Evolutionary conservation across 768 basidiomycete genomes (phyloP).

Genomic region (Tubosaeta sp.): DNA sequence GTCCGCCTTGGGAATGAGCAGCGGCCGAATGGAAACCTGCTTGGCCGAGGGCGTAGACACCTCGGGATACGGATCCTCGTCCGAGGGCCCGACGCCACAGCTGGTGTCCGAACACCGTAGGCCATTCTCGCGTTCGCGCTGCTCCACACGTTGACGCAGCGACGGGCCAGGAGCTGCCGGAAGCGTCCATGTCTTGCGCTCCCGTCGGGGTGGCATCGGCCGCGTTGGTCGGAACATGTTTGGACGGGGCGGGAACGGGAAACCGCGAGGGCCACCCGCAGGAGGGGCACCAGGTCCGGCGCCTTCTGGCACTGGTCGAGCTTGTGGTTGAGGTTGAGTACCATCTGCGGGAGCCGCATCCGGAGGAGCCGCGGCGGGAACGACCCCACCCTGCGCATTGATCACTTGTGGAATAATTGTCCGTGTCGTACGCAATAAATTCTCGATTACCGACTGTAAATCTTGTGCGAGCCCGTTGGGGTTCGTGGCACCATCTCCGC

Average conservation of each 20-base stretch:
- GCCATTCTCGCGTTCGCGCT: constrained; percentile 66
- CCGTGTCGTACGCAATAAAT: constrained; percentile 23
- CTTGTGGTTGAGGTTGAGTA: constrained; percentile 12
- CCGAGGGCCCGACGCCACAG: constrained; percentile 72
- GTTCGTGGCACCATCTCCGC: constrained; percentile 15
- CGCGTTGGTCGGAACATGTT: constrained; percentile 22
- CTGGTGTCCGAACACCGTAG: constrained; percentile 67
- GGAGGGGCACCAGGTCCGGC: constrained; percentile 1
- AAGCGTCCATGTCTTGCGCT: constrained; percentile 49
- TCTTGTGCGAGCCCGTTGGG: constrained; percentile 21
- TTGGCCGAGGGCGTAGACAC: constrained; percentile 17
- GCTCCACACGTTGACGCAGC: constrained; percentile 69
- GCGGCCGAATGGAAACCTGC: constrained; percentile 22
- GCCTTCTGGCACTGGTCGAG: constrained; percentile 2
- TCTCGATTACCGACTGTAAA: constrained; percentile 24
- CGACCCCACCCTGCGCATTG: constrained; percentile 8
- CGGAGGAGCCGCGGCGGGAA: neutral
- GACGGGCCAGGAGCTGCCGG: constrained; percentile 67
- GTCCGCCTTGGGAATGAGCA: constrained; percentile 1
- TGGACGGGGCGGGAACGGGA: constrained; percentile 16
- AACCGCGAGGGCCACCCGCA: constrained; percentile 8
- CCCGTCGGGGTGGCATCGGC: constrained; percentile 28
- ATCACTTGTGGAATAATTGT: constrained; percentile 21
- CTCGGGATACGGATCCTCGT: constrained; percentile 57
- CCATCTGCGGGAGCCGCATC: neutral